A percentile compares a stretch with the other conserved stretches of the same genome.
phyloP scores from a whole-genome alignment of 495 filamentous ascomycete genomes.

The Hyaloscypha bicolor region DNA sequence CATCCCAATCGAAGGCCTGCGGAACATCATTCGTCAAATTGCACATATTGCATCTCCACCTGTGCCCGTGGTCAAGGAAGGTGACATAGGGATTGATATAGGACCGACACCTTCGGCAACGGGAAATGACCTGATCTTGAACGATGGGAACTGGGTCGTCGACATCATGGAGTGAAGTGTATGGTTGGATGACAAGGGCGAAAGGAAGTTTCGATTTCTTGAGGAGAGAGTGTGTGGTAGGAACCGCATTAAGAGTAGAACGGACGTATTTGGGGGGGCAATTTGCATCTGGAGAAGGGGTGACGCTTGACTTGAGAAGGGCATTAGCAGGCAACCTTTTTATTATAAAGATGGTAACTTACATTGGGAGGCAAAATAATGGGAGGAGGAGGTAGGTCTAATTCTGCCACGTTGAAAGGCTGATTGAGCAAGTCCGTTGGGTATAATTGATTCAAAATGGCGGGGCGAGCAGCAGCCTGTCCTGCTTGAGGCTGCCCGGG shows the following conservation, averaged over 20 bases:
- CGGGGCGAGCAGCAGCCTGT: conserved; percentile 52
- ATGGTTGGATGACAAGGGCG: conserved; percentile 94
- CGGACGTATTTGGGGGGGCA: conserved; percentile 93
- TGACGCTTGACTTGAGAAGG: conserved; percentile 74
- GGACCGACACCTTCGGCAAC: conserved; percentile 90
- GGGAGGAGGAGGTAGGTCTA: conserved; percentile 89
- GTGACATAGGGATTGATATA: conserved; percentile 98
- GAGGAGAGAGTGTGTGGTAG: conserved; percentile 84
- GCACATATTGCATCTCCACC: conserved; percentile 99
- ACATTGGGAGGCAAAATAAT: conserved; percentile 92
- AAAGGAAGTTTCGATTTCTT: conserved; percentile 97
- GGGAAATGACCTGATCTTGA: conserved; percentile 94
- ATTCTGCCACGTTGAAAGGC: conserved; percentile 90
- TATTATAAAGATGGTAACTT: conserved; percentile 41
- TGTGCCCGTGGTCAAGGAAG: conserved; percentile 94
- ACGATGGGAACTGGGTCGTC: conserved; percentile 92
- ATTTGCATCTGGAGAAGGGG: conserved; percentile 88
- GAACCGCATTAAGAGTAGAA: conserved; percentile 90
- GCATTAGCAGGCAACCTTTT: conserved; percentile 19
- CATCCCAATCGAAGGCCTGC: conserved; percentile 98
- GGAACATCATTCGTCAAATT: conserved; percentile 98
- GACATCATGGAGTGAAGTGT: conserved; percentile 85
- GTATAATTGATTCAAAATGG: conserved; percentile 82
- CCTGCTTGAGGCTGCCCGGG: conserved; percentile 46
- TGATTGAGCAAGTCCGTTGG: conserved; percentile 89